Percentiles rank a stretch among this genome's conserved stretches.
Conservation (phyloP, 768 basidiomycete genomes). For the Podaxis sp. region DNA sequence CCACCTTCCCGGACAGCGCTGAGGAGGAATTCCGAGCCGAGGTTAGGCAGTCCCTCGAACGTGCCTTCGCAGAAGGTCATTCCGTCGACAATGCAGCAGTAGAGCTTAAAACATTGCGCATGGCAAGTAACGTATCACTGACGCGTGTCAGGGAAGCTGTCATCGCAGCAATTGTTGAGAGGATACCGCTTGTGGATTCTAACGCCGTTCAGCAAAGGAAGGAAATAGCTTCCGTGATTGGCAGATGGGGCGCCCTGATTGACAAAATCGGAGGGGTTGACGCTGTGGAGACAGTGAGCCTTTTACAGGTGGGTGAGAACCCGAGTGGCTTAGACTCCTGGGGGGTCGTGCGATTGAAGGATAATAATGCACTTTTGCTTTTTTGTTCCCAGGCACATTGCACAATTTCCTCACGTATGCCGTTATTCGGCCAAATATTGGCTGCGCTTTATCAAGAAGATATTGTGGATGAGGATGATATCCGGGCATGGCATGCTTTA, state of each 20-base stretch:
- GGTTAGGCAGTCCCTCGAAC: slow-evolving; percentile 80
- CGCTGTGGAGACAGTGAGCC: slow-evolving; percentile 70
- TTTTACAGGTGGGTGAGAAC: slow-evolving; percentile 60
- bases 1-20: slow-evolving; percentile 33
- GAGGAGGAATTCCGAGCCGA: slow-evolving; percentile 73
- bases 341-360: neutral
- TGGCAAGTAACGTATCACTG: slow-evolving; percentile 92
- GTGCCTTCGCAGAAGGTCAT: slow-evolving; percentile 90
- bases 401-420: slow-evolving; percentile 53
- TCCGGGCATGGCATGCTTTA: slow-evolving; percentile 78
- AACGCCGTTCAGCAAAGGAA: slow-evolving; percentile 55
- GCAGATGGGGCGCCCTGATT: slow-evolving; percentile 81
- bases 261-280: slow-evolving; percentile 80
- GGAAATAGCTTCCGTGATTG: slow-evolving; percentile 59
- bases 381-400: slow-evolving; percentile 50
- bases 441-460: slow-evolving; percentile 89
- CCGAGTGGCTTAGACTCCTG: neutral
- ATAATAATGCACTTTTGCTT: neutral
- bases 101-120: slow-evolving; percentile 93
- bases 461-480: slow-evolving; percentile 85
- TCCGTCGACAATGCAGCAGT: slow-evolving; percentile 90
- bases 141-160: slow-evolving; percentile 84
- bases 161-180: slow-evolving; percentile 76
- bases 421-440: slow-evolving; percentile 81
- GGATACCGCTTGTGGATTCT: slow-evolving; percentile 57